Conservation (phyloP, 805 yeast genomes). For the Pichia phayaonensis region DNA sequence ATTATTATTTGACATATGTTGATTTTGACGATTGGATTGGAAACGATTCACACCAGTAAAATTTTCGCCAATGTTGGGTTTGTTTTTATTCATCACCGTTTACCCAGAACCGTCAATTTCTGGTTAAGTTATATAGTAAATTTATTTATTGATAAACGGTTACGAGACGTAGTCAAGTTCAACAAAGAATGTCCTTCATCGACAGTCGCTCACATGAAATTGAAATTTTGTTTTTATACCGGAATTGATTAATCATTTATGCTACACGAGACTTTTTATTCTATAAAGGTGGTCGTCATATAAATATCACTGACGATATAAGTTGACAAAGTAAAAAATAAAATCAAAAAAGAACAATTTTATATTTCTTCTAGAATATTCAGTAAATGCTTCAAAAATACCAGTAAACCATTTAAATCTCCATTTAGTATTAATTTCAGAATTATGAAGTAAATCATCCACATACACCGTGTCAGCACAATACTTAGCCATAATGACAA, state of each 20-base stretch:
- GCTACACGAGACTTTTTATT: neutral
- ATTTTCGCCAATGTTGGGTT: constrained; percentile 6
- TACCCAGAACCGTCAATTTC: neutral
- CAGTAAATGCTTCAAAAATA: constrained; percentile 26
- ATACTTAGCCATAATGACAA: constrained; percentile 81
- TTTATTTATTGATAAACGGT: no score
- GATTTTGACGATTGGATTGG: constrained; percentile 11
- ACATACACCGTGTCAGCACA: constrained; percentile 74
- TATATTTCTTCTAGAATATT: constrained; percentile 25
- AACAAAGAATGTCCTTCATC: no score
- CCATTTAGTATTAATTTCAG: constrained; percentile 12
- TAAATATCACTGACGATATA: neutral
- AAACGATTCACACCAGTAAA: constrained; percentile 16
- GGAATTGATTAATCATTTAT: neutral
- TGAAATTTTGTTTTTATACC: neutral
- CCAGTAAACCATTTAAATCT: constrained; percentile 21
- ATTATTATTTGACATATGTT: neutral
- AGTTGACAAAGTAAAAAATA: constrained; percentile 14
- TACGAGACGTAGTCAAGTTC: neutral
- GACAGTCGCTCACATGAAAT: neutral
- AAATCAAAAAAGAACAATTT: constrained; percentile 31
- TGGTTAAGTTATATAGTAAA: neutral
- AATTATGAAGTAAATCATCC: constrained; percentile 35
- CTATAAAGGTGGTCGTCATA: neutral
- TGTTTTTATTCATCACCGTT: neutral